Percentiles rank a stretch among this genome's conserved stretches.
phyloP scores from a whole-genome alignment of 345 rosid species.

The Limnanthes douglasii region DNA sequence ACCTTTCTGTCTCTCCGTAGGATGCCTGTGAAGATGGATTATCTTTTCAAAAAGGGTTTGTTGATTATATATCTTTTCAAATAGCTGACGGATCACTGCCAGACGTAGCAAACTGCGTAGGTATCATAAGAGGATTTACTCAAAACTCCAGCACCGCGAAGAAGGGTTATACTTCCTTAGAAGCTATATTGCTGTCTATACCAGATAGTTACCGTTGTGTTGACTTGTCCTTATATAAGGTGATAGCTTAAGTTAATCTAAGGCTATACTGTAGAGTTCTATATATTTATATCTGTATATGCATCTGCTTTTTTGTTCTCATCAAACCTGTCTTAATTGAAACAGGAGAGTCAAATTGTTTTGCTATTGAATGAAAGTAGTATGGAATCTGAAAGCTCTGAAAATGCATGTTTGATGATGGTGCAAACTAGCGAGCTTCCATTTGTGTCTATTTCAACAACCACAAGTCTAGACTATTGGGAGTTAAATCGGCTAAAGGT shows the following conservation, averaged over 20 bases:
- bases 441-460: slow-evolving; percentile 37
- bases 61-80: slow-evolving; percentile 58
- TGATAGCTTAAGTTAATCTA: slow-evolving; percentile 13
- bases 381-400: slow-evolving; percentile 34
- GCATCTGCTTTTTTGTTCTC: slow-evolving; percentile 1
- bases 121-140: slow-evolving; percentile 39
- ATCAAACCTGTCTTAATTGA: slow-evolving; percentile 5
- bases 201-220: slow-evolving; percentile 53
- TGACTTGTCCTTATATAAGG: slow-evolving; percentile 84
- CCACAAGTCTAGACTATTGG: slow-evolving; percentile 27
- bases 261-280: background rate
- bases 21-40: slow-evolving; percentile 19
- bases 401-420: slow-evolving; percentile 74
- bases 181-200: slow-evolving; percentile 44
- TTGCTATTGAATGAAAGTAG: slow-evolving; percentile 37
- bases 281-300: background rate
- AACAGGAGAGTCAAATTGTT: slow-evolving; percentile 64
- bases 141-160: slow-evolving; percentile 17
- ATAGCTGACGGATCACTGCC: slow-evolving; percentile 34
- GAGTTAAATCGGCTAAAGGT: slow-evolving; percentile 54
- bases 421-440: slow-evolving; percentile 53
- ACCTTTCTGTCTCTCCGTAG: slow-evolving; percentile 14
- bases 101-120: slow-evolving; percentile 38
- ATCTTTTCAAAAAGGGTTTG: slow-evolving; percentile 21
- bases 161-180: slow-evolving; percentile 30